Evolutionary conservation across 306 rosid genomes (phyloP).

Genomic region (Begonia fuchsioides): DNA sequence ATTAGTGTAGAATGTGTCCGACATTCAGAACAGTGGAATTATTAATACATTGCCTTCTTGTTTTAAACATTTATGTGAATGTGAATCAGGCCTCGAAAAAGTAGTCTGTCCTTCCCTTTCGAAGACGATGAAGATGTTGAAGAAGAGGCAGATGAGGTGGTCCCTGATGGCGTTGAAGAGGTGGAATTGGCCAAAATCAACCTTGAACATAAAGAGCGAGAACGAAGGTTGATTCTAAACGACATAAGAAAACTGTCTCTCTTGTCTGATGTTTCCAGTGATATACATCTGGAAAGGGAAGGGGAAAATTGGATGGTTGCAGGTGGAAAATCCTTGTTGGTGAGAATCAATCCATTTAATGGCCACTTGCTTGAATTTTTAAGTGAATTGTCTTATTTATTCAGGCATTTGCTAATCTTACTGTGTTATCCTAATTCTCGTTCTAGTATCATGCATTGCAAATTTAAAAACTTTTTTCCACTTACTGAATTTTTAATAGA

Average conservation of each 20-base stretch:
- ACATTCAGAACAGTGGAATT: neutral
- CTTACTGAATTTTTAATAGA: too few relatives aligned
- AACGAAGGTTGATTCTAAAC: constrained; percentile 65
- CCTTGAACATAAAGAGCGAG: constrained; percentile 77
- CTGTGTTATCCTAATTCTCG: too few relatives aligned
- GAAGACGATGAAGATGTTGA: constrained; percentile 95
- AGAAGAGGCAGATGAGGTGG: constrained; percentile 96
- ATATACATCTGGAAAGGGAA: constrained; percentile 55
- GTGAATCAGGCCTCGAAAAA: constrained; percentile 80
- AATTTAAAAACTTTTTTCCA: too few relatives aligned
- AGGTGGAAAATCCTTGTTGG: constrained; percentile 65
- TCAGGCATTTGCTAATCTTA: too few relatives aligned
- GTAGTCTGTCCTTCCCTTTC: constrained; percentile 61
- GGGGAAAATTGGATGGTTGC: constrained; percentile 80
- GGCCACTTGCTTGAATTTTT: neutral
- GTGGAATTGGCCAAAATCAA: constrained; percentile 84
- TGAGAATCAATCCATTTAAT: constrained; percentile 21
- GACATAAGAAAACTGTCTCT: constrained; percentile 70
- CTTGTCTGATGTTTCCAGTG: constrained; percentile 44
- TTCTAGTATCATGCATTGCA: too few relatives aligned
- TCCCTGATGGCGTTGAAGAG: constrained; percentile 98
- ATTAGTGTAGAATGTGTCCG: too few relatives aligned
- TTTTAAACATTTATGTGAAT: constrained; percentile 15
- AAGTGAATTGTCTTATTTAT: too few relatives aligned
- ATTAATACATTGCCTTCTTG: constrained; percentile 6